Percentiles rank a stretch among this genome's conserved stretches.
phyloP scores from a whole-genome alignment of 2,329 filamentous ascomycete species.

The Fusarium pseudocircinatum region DNA sequence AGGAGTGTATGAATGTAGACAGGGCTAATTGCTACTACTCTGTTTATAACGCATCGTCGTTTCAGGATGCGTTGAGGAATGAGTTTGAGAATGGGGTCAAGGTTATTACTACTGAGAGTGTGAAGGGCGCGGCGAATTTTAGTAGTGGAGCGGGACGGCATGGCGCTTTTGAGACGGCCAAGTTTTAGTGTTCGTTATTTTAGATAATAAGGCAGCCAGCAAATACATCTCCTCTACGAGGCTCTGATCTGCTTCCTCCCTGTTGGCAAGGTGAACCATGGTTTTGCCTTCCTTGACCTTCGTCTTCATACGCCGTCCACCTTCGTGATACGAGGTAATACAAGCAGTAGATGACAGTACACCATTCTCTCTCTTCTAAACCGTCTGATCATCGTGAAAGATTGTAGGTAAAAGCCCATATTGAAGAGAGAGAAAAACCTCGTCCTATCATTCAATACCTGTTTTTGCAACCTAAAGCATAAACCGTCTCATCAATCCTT shows the following conservation, averaged over 20 bases:
- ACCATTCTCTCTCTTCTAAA: background rate
- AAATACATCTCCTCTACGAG: no score
- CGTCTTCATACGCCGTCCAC: background rate
- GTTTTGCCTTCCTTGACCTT: background rate
- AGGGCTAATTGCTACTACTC: constrained; percentile 6
- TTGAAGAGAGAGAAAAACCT: no score
- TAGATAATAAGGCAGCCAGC: background rate
- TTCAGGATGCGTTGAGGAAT: constrained; percentile 15
- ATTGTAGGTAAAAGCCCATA: no score
- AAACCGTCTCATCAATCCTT: background rate
- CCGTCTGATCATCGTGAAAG: no score
- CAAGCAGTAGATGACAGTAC: accelerated
- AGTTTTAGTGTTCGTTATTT: background rate
- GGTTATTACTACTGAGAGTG: background rate
- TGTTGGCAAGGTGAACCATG: accelerated
- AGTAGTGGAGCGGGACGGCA: constrained; percentile 2
- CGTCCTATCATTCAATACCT: no score
- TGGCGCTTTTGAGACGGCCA: background rate
- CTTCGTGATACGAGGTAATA: background rate
- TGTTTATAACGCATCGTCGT: background rate
- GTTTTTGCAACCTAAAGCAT: no score
- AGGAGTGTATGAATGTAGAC: constrained; percentile 10
- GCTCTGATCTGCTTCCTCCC: no score
- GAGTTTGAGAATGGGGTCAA: constrained; percentile 13
- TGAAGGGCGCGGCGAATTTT: background rate